Conservation (phyloP, 768 basidiomycete species). For the Tulasnella sp. region DNA sequence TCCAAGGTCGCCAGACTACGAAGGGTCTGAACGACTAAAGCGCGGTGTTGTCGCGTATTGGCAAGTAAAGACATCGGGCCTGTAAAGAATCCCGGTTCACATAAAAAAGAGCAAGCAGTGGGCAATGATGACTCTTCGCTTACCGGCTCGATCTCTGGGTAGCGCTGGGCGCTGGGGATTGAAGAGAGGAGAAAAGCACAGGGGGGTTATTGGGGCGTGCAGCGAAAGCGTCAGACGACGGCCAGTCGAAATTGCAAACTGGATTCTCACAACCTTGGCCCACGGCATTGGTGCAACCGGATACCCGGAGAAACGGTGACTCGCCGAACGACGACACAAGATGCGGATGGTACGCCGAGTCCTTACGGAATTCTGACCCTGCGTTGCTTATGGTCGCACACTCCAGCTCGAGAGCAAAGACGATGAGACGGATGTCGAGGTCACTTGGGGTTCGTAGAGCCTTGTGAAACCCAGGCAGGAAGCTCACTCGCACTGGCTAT, state of each 20-base stretch:
- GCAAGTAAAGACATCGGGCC: constrained; percentile 7
- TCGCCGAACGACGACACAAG: constrained; percentile 33
- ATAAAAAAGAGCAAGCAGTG: neutral
- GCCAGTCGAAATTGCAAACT: constrained; percentile 10
- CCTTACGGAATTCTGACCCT: neutral
- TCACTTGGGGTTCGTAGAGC: constrained; percentile 68
- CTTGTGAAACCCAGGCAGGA: neutral
- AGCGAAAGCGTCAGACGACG: neutral
- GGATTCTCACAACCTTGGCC: neutral
- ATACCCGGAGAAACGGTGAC: neutral
- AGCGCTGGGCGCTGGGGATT: neutral
- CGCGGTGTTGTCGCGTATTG: neutral
- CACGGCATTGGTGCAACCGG: neutral
- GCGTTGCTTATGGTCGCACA: neutral
- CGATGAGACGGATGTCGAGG: constrained; percentile 66
- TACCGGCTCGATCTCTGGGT: neutral
- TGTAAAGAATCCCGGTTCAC: neutral
- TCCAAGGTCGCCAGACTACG: constrained; percentile 36
- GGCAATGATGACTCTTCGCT: neutral
- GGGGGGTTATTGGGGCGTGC: neutral
- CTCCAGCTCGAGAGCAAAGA: constrained; percentile 58
- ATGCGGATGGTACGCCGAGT: constrained; percentile 53
- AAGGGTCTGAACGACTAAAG: constrained; percentile 9
- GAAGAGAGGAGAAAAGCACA: constrained; percentile 3
- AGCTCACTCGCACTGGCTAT: neutral